phyloP scores from a whole-genome alignment of 148 eudicot species.

The Selenicereus undatus region DNA sequence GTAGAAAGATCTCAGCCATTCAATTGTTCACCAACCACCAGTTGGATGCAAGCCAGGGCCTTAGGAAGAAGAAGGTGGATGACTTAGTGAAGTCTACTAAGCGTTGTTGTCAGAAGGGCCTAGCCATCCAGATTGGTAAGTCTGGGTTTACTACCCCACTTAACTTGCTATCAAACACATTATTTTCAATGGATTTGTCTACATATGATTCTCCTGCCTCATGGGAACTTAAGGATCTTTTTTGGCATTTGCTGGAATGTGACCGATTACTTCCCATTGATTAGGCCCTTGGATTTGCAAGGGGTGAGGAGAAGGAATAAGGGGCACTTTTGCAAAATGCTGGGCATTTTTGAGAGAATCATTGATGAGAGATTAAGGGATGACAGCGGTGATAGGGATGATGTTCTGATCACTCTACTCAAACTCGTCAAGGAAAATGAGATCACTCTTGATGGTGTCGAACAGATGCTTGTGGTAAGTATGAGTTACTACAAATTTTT shows the following conservation, averaged over 20 bases:
- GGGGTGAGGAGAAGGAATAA: constrained; percentile 3
- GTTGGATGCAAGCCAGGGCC: constrained; percentile 19
- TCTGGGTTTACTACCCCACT: constrained; percentile 22
- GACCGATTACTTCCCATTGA: constrained; percentile 20
- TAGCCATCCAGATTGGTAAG: constrained; percentile 22
- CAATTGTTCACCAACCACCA: constrained; percentile 21
- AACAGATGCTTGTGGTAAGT: constrained; percentile 26
- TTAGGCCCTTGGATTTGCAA: constrained; percentile 16
- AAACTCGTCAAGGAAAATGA: constrained; percentile 11
- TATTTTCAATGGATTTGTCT: constrained; percentile 26
- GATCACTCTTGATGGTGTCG: constrained; percentile 25
- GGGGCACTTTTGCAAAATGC: background rate
- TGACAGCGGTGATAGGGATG: background rate
- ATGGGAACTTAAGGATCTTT: constrained; percentile 23
- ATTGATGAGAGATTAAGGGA: constrained; percentile 19
- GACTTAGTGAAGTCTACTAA: constrained; percentile 17
- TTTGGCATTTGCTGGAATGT: constrained; percentile 5
- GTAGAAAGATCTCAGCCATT: constrained; percentile 18
- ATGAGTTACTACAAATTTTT: no score
- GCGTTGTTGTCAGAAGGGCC: background rate
- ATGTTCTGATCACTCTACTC: constrained; percentile 22
- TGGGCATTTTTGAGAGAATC: constrained; percentile 15
- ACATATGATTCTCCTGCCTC: background rate
- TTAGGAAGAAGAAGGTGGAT: constrained; percentile 21
- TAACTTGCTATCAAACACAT: constrained; percentile 26